phyloP scores from a whole-genome alignment of 2,329 filamentous ascomycete genomes.

The Davidsoniella australis region DNA sequence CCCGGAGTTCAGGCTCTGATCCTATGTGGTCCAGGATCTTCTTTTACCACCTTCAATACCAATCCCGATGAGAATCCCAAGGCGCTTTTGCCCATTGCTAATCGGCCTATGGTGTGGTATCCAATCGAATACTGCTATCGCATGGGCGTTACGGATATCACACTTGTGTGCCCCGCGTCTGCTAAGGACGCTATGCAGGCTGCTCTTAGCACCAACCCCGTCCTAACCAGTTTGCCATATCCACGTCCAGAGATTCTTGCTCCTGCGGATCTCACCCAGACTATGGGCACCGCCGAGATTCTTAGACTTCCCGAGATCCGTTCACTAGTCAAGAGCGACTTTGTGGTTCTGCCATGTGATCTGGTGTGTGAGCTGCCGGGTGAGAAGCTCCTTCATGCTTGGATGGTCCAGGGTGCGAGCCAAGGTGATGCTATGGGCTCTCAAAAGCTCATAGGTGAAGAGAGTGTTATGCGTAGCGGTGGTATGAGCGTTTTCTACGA shows the following conservation, averaged over 20 bases:
- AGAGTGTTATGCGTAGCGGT: constrained; percentile 37
- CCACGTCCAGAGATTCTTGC: constrained; percentile 62
- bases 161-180: constrained; percentile 45
- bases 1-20: constrained; percentile 71
- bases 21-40: constrained; percentile 66
- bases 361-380: constrained; percentile 80
- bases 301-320: constrained; percentile 71
- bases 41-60: constrained; percentile 66
- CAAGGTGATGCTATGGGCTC: constrained; percentile 44
- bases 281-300: constrained; percentile 77
- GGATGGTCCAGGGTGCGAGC: constrained; percentile 72
- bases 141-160: constrained; percentile 57
- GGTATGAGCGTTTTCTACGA: constrained; percentile 85
- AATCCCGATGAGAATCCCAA: constrained; percentile 69
- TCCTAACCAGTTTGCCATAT: constrained; percentile 54
- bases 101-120: constrained; percentile 81
- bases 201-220: constrained; percentile 61
- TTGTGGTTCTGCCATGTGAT: constrained; percentile 83
- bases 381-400: constrained; percentile 68
- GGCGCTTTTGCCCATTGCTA: constrained; percentile 65
- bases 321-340: constrained; percentile 64
- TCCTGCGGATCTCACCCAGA: constrained; percentile 59
- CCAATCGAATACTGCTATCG: constrained; percentile 72
- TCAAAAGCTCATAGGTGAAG: constrained; percentile 22
- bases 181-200: constrained; percentile 49